Conservation (phyloP, 495 filamentous ascomycete species). For the Podospora anserina region DNA sequence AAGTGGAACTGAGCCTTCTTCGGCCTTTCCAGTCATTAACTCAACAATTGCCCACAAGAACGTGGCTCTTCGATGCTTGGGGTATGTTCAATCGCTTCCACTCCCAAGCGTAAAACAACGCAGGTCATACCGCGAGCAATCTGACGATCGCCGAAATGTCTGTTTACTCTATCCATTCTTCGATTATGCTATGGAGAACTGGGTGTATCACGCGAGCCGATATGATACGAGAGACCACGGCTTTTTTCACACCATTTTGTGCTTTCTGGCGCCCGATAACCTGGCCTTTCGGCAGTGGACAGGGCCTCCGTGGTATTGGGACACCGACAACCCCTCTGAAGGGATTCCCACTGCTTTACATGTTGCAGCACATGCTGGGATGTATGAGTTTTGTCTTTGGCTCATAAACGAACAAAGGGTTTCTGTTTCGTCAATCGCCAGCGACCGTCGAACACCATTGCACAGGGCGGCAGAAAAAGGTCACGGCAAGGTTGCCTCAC, state of each 20-base stretch:
- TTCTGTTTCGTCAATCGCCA: constrained; percentile 6
- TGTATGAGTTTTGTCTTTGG: constrained; percentile 13
- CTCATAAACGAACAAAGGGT: constrained; percentile 10
- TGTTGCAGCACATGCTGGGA: constrained; percentile 21
- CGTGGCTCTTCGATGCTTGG: constrained; percentile 17
- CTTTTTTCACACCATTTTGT: constrained; percentile 6
- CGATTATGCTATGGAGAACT: constrained; percentile 19
- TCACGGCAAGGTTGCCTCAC: constrained; percentile 19
- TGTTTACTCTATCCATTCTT: constrained; percentile 16
- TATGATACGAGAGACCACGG: constrained; percentile 11
- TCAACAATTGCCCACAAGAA: constrained; percentile 15
- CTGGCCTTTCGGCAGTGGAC: constrained; percentile 11
- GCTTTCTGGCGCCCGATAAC: neutral
- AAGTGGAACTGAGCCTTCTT: neutral
- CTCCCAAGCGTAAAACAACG: neutral
- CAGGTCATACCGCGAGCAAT: too few relatives aligned
- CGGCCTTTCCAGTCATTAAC: constrained; percentile 31
- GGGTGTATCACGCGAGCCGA: constrained; percentile 16
- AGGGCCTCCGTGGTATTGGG: neutral
- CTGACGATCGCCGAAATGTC: constrained; percentile 10
- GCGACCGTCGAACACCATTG: constrained; percentile 24
- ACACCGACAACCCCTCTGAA: neutral
- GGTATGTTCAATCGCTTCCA: constrained; percentile 5
- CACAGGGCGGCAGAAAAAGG: constrained; percentile 25
- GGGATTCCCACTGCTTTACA: constrained; percentile 4